These are phyloP conservation scores for Plasmodium adleri DNA, from an alignment of 169 alveolate species.

Conservation along the genomic window DNA sequence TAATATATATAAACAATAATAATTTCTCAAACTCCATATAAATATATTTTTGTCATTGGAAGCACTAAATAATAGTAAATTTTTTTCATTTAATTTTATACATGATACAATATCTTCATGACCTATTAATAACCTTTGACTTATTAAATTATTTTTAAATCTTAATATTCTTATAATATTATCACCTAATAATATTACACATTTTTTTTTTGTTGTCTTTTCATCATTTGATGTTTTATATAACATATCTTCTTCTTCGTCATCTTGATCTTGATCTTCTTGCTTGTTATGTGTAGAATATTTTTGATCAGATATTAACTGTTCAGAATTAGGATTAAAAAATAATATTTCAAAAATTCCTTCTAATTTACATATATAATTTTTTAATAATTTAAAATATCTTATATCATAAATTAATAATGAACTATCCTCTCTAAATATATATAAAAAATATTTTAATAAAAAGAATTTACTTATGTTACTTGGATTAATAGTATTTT, in stretches of 20 bases:
- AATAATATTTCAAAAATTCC: slow-evolving; percentile 74
- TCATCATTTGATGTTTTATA: neutral
- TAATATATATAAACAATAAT: slow-evolving; percentile 39
- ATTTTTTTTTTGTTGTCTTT: slow-evolving; percentile 4
- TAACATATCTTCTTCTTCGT: neutral
- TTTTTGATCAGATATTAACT: neutral
- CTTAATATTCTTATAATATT: slow-evolving; percentile 58
- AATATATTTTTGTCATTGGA: slow-evolving; percentile 74
- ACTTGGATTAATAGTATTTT: slow-evolving; percentile 26
- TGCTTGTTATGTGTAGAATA: neutral
- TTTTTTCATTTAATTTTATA: slow-evolving; percentile 44
- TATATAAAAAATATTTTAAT: slow-evolving; percentile 44
- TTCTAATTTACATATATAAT: slow-evolving; percentile 53
- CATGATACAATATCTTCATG: slow-evolving; percentile 75
- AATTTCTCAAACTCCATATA: slow-evolving; percentile 60
- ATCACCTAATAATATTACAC: slow-evolving; percentile 58
- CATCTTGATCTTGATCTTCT: neutral
- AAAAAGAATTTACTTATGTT: slow-evolving; percentile 51
- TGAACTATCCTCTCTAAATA: slow-evolving; percentile 73
- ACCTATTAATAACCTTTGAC: slow-evolving; percentile 56
- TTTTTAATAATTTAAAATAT: slow-evolving; percentile 25
- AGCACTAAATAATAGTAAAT: slow-evolving; percentile 61
- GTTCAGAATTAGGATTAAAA: slow-evolving; percentile 22
- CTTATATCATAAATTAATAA: slow-evolving; percentile 60
- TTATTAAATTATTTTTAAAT: slow-evolving; percentile 45